Base-by-base conservation (phyloP, 164 flowering plant genomes). In the Warburgia ugandensis region DNA sequence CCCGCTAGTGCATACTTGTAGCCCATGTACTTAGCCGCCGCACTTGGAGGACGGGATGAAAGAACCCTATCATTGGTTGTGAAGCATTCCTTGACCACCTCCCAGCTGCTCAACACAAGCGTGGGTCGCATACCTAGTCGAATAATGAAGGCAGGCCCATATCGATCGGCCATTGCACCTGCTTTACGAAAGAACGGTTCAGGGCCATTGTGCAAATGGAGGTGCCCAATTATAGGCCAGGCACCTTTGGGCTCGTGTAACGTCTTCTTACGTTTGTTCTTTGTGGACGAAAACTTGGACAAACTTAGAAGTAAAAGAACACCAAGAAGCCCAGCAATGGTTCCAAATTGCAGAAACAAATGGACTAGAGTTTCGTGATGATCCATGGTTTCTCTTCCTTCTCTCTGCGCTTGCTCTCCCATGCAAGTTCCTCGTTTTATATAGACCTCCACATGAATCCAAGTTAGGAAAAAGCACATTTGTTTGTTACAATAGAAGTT, bases 171-270 rank as follows among this genome's bases (percentile, higher is more conserved):
- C 51, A 55, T 31, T 22, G 37, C 50, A 6, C 59, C 60, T 2
- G 55, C 26, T 6, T 32, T 45, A 20, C 21, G 6, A 2, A 7
- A 10, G 16, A 41, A 31, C n/a, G 37, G 50, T 2, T 17, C 11
- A 2, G 9, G 6, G 3, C 32, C 51, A 5, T n/a, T 9, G 16
- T 55, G 31, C 37, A 41, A 31, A 37, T 32, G 61, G 30, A 62
- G 56, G 45, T 62, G 66, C 28, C 59, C 65, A 11, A 48, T 61
- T 22, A 61, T 5, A 26, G 59, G 65, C 54, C 42, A 43, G 7
- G 45, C 55, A 1, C 65, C 55, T 2, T 11, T 30, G 0, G 49
- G 65, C 22, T 54, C 55, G 4, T 60, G 60, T 11, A 60, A 32
- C n/a, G n/a, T n/a, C 19, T 20, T 40, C 7, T 16, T 16, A 12